These are phyloP conservation scores for Ganoderma resinaceum DNA, from an alignment of 1,284 basidiomycete genomes.

Conservation along the genomic window DNA sequence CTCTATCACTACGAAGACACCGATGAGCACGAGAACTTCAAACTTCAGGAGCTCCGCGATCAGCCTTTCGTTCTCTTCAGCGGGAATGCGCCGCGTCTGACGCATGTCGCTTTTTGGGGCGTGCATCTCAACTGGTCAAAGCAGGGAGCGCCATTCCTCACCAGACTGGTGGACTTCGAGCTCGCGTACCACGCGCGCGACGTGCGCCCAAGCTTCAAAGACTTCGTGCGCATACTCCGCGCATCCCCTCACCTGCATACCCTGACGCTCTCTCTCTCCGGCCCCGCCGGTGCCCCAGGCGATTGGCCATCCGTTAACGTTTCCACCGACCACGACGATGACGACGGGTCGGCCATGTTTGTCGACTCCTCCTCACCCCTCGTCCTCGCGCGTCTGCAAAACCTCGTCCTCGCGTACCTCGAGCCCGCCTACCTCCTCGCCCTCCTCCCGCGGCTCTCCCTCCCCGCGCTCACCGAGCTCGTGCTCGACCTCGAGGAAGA, in stretches of 20 bases:
- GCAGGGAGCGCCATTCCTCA: constrained; percentile 53
- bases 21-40: constrained; percentile 56
- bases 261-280: constrained; percentile 62
- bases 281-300: constrained; percentile 46
- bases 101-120: constrained; percentile 65
- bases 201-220: constrained; percentile 57
- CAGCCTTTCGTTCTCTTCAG: constrained; percentile 50
- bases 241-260: constrained; percentile 53
- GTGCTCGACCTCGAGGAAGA: constrained; percentile 56
- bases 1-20: constrained; percentile 66
- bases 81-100: constrained; percentile 55
- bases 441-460: constrained; percentile 49
- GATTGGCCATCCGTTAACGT: constrained; percentile 45
- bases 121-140: constrained; percentile 63
- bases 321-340: constrained; percentile 1
- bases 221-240: constrained; percentile 59
- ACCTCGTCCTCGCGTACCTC: constrained; percentile 58
- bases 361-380: constrained; percentile 22
- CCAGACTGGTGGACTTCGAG: constrained; percentile 57
- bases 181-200: constrained; percentile 63
- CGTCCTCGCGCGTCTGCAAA: constrained; percentile 48
- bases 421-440: constrained; percentile 54
- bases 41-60: constrained; percentile 50
- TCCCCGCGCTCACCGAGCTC: constrained; percentile 55
- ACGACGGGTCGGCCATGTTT: constrained; percentile 12